These are phyloP conservation scores for Amaranthus palmeri DNA, from an alignment of 148 eudicot species.

Conservation along the genomic window DNA sequence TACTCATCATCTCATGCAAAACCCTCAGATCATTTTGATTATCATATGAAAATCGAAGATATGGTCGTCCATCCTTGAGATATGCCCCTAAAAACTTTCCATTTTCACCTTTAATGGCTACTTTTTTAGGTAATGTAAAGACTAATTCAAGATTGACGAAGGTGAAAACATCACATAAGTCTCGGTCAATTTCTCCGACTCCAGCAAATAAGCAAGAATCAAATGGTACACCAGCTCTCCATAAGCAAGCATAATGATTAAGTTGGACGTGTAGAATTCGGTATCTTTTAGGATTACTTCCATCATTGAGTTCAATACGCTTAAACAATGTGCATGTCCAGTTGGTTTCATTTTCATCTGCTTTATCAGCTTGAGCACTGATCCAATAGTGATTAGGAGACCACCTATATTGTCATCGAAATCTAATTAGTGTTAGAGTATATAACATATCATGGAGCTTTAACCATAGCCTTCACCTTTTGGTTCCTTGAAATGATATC, in stretches of 20 bases:
- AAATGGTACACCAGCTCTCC: neutral
- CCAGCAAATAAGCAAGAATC: conserved; percentile 14
- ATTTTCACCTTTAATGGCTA: conserved; percentile 12
- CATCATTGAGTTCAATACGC: neutral
- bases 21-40: neutral
- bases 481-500: too few species aligned
- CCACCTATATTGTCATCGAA: conserved; percentile 8
- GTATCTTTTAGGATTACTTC: neutral
- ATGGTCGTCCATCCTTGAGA: neutral
- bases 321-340: conserved; percentile 25
- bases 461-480: too few species aligned
- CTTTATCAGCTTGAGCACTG: conserved; percentile 1
- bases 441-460: too few species aligned
- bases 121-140: neutral
- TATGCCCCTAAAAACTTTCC: neutral
- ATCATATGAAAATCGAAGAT: neutral
- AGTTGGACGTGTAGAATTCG: conserved; percentile 19
- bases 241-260: conserved; percentile 1
- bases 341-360: conserved; percentile 12
- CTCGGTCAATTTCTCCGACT: neutral
- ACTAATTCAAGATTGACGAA: neutral
- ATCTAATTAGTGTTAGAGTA: too few species aligned
- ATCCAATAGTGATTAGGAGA: conserved; percentile 23
- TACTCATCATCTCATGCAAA: neutral
- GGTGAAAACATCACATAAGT: neutral